Evolutionary conservation across 495 filamentous ascomycete species (phyloP), one percentile per base, ranked within the genome.

Genomic region (Jackrogersella multiformis): DNA sequence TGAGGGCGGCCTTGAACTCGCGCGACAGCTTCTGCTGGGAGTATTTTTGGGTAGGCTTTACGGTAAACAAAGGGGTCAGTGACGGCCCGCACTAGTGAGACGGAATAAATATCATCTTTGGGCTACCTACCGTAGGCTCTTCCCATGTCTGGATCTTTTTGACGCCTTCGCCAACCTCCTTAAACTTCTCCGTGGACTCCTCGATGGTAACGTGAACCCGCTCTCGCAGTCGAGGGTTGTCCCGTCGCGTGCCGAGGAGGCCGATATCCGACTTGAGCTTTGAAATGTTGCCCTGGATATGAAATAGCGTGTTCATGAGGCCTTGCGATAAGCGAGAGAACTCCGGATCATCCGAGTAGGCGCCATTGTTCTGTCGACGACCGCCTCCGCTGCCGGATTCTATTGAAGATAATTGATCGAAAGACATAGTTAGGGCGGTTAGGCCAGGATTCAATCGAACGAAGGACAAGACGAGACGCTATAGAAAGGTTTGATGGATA

Each of bases 131-230:
- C 70, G 93, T 93, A 15, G 96, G 85, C 72, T 98, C 92, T 68
- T 92, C 90, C 96, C 96, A 98, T 4, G 84, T 85, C 73, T 93
- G 87, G 32, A 97, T 84, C 79, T 90, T 94, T 87, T 97, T 97
- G 60, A 98, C 85, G 7, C 92, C 92, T 73, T 98, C 95, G 51
- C 92, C 94, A 18, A 94, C 89, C 21, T 94, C 91, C 77, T 96
- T 96, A 82, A 98, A 97, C n/a, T 86, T 85, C 23, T 86, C 81
- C 15, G 90, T 87, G 30, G 92, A 92, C 78, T 97, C 92, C 62
- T 96, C 90, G 6, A 97, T 84, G 3, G 94, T 80, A 64, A 89
- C 87, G 67, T 93, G 91, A 23, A 98, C 93, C 64, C 95, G 84
- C 78, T 97, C 93, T 44, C 96, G 89, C 48, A 97, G 91, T 38